phyloP scores from a whole-genome alignment of 148 eudicot genomes.

The Mesembryanthemum crystallinum region DNA sequence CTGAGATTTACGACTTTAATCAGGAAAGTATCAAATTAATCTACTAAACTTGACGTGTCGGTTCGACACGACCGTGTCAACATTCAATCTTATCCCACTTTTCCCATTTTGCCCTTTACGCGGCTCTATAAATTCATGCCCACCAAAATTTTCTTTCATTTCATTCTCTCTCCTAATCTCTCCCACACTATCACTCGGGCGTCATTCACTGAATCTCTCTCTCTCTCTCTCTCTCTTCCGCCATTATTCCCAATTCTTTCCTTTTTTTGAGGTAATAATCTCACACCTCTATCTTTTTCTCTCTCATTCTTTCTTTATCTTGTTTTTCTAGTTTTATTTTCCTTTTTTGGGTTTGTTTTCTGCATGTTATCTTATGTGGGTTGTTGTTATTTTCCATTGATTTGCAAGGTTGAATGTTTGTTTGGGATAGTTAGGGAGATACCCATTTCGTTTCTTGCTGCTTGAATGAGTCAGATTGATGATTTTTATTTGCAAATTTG shows the following conservation, averaged over 20 bases:
- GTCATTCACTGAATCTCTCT: slow-evolving; percentile 9
- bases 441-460: not conserved
- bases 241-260: not conserved
- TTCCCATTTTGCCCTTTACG: slow-evolving; percentile 2
- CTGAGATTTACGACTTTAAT: too few species aligned
- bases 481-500: not conserved
- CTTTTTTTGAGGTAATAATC: slow-evolving; percentile 13
- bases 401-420: slow-evolving; percentile 12
- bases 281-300: not conserved
- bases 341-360: not conserved
- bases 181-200: not conserved
- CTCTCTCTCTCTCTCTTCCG: slow-evolving; percentile 4
- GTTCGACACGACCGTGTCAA: slow-evolving; percentile 7
- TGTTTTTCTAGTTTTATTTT: not conserved
- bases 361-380: not conserved
- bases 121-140: slow-evolving; percentile 21
- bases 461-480: not conserved
- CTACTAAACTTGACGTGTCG: not conserved
- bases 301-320: not conserved
- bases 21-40: too few species aligned
- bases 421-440: not conserved
- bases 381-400: not conserved
- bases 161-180: not conserved
- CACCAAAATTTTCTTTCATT: not conserved
- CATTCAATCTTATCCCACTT: slow-evolving; percentile 1